Conservation (phyloP, 305 asterid genomes). For the Withania somnifera region DNA sequence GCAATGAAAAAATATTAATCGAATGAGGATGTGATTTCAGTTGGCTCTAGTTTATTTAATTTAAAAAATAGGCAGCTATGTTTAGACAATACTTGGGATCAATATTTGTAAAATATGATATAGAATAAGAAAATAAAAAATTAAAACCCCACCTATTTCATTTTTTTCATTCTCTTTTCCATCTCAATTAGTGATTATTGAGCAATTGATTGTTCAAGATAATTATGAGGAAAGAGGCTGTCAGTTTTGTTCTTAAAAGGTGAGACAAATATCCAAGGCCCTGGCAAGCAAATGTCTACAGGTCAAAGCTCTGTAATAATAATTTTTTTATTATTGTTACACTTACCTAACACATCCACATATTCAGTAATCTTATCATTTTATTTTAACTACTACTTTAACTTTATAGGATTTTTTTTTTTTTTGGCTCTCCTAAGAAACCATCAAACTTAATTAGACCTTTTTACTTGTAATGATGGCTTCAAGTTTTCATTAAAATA, state of each 20-base stretch:
- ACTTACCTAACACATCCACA: conserved; percentile 22
- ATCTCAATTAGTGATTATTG: not conserved
- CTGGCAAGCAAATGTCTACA: conserved; percentile 1
- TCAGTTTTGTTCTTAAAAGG: not conserved
- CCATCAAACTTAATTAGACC: not conserved
- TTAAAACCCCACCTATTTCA: not conserved
- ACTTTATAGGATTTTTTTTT: not conserved
- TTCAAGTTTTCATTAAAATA: too few species aligned
- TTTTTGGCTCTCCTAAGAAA: not conserved
- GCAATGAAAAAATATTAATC: too few species aligned
- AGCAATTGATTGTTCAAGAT: not conserved
- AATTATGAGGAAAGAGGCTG: not conserved
- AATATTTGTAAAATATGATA: too few species aligned
- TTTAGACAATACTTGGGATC: conserved; percentile 38
- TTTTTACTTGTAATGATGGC: not conserved
- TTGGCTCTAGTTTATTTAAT: not conserved
- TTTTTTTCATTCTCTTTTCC: not conserved
- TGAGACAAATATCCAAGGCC: conserved; percentile 18
- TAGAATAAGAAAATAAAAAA: not conserved
- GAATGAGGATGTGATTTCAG: not conserved
- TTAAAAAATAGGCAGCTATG: too few species aligned
- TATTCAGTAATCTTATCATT: conserved; percentile 4
- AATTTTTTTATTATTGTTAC: conserved; percentile 11
- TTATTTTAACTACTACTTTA: not conserved
- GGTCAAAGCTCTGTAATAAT: conserved; percentile 13